phyloP scores from a whole-genome alignment of 768 basidiomycete genomes.

The Macrolepiota albuminosa region DNA sequence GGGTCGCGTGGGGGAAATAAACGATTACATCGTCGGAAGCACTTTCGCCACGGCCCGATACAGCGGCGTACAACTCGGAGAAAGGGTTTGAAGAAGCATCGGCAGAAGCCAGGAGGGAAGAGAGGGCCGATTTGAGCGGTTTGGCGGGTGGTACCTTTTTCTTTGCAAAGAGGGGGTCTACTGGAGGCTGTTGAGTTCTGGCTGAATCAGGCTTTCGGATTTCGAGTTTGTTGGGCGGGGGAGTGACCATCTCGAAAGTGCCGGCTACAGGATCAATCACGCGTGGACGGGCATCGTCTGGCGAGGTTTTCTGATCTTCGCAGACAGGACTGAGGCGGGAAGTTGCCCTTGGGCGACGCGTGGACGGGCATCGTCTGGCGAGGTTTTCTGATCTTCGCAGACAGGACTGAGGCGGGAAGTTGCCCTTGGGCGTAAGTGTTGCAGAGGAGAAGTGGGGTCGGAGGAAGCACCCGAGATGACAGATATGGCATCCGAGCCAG shows the following conservation, averaged over 20 bases:
- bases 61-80: slow-evolving; percentile 78
- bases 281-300: slow-evolving; percentile 9
- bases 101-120: slow-evolving; percentile 69
- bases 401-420: slow-evolving; percentile 54
- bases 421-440: slow-evolving; percentile 34
- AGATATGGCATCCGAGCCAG: slow-evolving; percentile 63
- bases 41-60: slow-evolving; percentile 70
- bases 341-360: slow-evolving; percentile 29
- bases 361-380: slow-evolving; percentile 13
- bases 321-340: slow-evolving; percentile 59
- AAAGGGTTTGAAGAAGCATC: slow-evolving; percentile 77
- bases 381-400: slow-evolving; percentile 41
- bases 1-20: slow-evolving; percentile 78
- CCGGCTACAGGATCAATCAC: slow-evolving; percentile 29
- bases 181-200: slow-evolving; percentile 12
- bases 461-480: slow-evolving; percentile 56
- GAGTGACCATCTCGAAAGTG: slow-evolving; percentile 54
- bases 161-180: slow-evolving; percentile 45
- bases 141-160: slow-evolving; percentile 40
- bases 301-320: slow-evolving; percentile 37
- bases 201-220: slow-evolving; percentile 16
- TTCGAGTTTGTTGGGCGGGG: slow-evolving; percentile 22
- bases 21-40: slow-evolving; percentile 64
- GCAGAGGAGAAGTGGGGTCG: slow-evolving; percentile 42
- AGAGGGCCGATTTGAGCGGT: slow-evolving; percentile 58